Percentiles rank a stretch among this genome's conserved stretches.
These are phyloP conservation scores for Amanita jacksonii DNA, from an alignment of 768 basidiomycete genomes.

Conservation along the genomic window DNA sequence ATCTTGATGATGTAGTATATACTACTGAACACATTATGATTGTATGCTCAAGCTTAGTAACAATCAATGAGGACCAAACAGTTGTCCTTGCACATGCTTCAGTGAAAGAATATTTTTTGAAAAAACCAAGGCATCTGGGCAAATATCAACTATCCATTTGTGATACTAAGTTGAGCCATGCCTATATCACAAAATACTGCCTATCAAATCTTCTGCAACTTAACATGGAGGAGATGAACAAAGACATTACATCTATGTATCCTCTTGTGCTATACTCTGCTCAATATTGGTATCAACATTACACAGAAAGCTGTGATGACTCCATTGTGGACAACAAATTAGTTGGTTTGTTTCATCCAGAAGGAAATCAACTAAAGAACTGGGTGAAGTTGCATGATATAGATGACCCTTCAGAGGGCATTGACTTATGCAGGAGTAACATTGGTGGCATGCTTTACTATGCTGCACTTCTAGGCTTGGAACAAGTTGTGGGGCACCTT, in stretches of 20 bases:
- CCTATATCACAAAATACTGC: neutral
- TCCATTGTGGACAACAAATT: neutral
- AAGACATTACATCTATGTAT: neutral
- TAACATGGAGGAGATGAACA: neutral
- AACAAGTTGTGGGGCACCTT: neutral
- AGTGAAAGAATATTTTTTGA: slow-evolving; percentile 3
- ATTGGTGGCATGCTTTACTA: neutral
- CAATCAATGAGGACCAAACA: neutral
- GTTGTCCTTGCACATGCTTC: slow-evolving; percentile 1
- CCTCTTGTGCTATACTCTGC: neutral
- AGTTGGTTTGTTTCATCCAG: neutral
- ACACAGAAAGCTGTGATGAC: too few species aligned
- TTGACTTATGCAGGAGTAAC: neutral
- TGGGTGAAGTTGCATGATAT: neutral
- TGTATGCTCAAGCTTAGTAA: slow-evolving; percentile 1
- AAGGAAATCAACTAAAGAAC: neutral
- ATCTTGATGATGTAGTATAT: neutral
- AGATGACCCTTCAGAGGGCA: neutral
- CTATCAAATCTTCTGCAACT: neutral
- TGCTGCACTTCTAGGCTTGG: neutral
- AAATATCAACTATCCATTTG: neutral
- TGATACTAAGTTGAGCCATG: neutral
- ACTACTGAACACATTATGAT: neutral
- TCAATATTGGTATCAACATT: neutral
- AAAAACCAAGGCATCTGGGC: neutral